phyloP scores from a whole-genome alignment of 2,329 filamentous ascomycete species.

The Ascomycota sp. region DNA sequence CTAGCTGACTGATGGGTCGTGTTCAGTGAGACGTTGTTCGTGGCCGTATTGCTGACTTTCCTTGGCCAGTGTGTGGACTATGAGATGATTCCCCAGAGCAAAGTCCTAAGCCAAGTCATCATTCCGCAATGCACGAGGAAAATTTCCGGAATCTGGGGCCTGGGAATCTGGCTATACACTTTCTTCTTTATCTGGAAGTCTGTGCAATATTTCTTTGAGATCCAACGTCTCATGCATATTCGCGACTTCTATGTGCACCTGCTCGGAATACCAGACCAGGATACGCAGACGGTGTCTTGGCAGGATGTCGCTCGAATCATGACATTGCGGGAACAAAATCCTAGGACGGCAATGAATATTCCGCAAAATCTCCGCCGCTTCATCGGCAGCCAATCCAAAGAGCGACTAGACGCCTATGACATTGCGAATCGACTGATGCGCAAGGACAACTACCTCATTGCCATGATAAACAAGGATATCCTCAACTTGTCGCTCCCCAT shows the following conservation, averaged over 20 bases:
- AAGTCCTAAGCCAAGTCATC: constrained; percentile 28
- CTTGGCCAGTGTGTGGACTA: constrained; percentile 77
- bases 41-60: constrained; percentile 66
- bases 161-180: constrained; percentile 65
- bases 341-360: constrained; percentile 47
- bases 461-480: constrained; percentile 91
- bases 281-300: constrained; percentile 92
- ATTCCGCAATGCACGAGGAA: constrained; percentile 55
- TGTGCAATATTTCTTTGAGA: constrained; percentile 52
- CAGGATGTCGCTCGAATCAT: constrained; percentile 74
- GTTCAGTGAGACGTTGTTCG: constrained; percentile 62
- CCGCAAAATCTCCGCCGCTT: constrained; percentile 30
- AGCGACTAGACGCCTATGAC: constrained; percentile 86
- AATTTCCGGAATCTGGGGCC: constrained; percentile 58
- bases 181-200: constrained; percentile 72
- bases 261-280: constrained; percentile 58
- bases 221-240: constrained; percentile 53
- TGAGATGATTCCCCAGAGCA: constrained; percentile 46
- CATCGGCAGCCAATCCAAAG: constrained; percentile 72
- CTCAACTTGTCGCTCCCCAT: constrained; percentile 71
- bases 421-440: constrained; percentile 96
- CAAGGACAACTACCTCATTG: constrained; percentile 90
- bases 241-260: constrained; percentile 73
- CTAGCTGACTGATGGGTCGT: constrained; percentile 1
- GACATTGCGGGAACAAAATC: constrained; percentile 64